Base-by-base conservation (phyloP, 108 stramenopile genomes). In the Cyclotella kingstonii region DNA sequence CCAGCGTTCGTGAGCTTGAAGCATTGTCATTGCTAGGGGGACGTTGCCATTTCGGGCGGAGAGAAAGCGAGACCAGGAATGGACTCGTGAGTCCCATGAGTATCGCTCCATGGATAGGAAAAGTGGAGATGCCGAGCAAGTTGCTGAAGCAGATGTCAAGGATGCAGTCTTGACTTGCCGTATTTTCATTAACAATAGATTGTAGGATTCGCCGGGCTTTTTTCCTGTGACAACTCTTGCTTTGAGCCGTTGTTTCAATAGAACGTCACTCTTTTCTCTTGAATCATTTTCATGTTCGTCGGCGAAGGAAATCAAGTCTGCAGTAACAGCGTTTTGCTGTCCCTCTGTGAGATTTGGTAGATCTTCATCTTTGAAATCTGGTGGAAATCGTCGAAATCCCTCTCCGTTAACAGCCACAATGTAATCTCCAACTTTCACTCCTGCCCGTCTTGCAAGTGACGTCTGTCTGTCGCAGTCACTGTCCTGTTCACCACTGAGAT, bases 41-140 rank as follows among this genome's bases (percentile, higher is more conserved):
- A 91, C 90, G 43, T 86, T 63, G 6, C 84, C 82, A 36, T 83
- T 85, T 15, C 87, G 75, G 8, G 87, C 86, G 22, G 76, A 80
- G 5, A 91, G 54, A 56, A 86, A 91, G 25, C 87, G 80, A 11
- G 66, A 68, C 90, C 90, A 91, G 18, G 90, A 86, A 51, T 88
- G 84, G 0, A 80, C 79, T 7, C 83, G 81, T 28, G 85, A 78
- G 61, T 91, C 87, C 86, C 86, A 91, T 9, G 65, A 67, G 47
- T 91, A 88, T 28, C 86, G 66, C 45, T 91, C 90, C 52, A 91
- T 55, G 31, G 60, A 68, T 15, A 91, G 22, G 1, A 83, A 45
- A 0, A 91, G 54, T n/a, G 86, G 86, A 22, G 62, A 66, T n/a
- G 56, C 33, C 26, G 68, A 41, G 0, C n/a, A n/a, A n/a, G n/a